A percentile compares a stretch with the other conserved stretches of the same genome.
These are phyloP conservation scores for Backusella tuberculispora DNA, from an alignment of 192 early-diverging fungal species.

Conservation along the genomic window DNA sequence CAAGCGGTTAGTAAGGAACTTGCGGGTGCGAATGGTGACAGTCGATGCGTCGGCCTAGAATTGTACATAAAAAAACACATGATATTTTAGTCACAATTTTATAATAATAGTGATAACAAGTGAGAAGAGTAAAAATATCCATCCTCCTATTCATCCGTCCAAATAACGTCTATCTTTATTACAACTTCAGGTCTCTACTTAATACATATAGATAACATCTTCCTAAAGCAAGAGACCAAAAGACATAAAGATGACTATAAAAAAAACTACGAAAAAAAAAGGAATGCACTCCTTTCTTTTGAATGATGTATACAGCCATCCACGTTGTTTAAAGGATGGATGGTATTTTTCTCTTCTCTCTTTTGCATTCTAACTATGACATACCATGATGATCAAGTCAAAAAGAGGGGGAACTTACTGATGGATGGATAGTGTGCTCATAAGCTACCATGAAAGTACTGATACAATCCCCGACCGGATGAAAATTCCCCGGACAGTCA, in stretches of 20 bases:
- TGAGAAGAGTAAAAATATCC: slow-evolving; percentile 22
- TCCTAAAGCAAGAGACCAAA: not conserved
- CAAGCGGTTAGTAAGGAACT: slow-evolving; percentile 99
- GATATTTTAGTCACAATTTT: not conserved
- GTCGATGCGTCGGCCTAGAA: slow-evolving; percentile 52
- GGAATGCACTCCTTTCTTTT: not conserved
- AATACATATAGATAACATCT: not conserved
- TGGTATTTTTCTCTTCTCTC: not conserved
- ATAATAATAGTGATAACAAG: not conserved
- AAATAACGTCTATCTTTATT: not conserved
- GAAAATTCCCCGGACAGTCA: slow-evolving; percentile 12
- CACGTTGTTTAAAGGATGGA: slow-evolving; percentile 6
- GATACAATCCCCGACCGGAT: slow-evolving; percentile 14
- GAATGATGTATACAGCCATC: not conserved
- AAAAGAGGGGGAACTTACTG: slow-evolving; percentile 20
- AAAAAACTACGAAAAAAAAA: not conserved
- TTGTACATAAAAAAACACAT: not conserved
- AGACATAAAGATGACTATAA: not conserved
- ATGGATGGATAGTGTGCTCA: not conserved
- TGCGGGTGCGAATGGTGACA: slow-evolving; percentile 97
- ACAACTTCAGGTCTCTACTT: not conserved
- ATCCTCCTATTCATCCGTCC: slow-evolving; percentile 14
- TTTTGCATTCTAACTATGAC: not conserved
- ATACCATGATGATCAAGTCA: slow-evolving; percentile 27
- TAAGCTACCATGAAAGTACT: not conserved